These are phyloP conservation scores for Diospyros kaki DNA, from an alignment of 148 eudicot genomes.

Conservation along the genomic window DNA sequence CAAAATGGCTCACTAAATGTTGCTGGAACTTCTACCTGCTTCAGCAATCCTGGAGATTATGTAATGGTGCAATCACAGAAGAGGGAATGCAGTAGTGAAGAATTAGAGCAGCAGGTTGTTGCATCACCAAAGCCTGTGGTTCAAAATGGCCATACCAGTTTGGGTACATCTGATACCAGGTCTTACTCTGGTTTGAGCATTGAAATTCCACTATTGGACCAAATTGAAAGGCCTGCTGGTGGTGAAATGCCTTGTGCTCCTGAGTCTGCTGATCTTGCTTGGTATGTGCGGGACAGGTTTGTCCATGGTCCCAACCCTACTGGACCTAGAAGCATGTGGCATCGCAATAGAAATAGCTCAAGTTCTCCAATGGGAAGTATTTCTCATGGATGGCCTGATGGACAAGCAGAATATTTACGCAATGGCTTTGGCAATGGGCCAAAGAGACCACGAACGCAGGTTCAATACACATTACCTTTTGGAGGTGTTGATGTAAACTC, in stretches of 20 bases:
- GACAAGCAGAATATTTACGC: conserved; percentile 35
- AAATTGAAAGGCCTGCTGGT: no score
- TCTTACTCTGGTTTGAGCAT: conserved; percentile 22
- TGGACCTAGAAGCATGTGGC: no score
- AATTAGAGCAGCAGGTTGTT: conserved; percentile 15
- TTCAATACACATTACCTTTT: conserved; percentile 66
- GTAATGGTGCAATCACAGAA: conserved; percentile 17
- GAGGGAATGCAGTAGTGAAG: conserved; percentile 18
- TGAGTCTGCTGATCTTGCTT: no score
- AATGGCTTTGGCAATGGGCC: conserved; percentile 71
- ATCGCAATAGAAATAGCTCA: no score
- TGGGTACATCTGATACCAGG: conserved; percentile 19
- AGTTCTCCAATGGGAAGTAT: conserved; percentile 33
- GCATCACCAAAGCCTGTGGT: conserved; percentile 14
- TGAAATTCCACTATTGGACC: no score
- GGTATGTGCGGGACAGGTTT: no score
- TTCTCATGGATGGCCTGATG: conserved; percentile 38
- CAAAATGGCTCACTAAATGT: conserved; percentile 11
- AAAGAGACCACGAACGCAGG: conserved; percentile 87
- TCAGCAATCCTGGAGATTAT: conserved; percentile 18
- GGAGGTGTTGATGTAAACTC: conserved; percentile 43
- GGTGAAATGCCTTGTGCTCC: no score
- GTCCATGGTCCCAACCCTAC: no score
- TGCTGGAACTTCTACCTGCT: conserved; percentile 12
- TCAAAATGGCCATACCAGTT: conserved; percentile 19